Evolutionary conservation across 768 basidiomycete genomes (phyloP).

Genomic region (Tricholoma matsutake): DNA sequence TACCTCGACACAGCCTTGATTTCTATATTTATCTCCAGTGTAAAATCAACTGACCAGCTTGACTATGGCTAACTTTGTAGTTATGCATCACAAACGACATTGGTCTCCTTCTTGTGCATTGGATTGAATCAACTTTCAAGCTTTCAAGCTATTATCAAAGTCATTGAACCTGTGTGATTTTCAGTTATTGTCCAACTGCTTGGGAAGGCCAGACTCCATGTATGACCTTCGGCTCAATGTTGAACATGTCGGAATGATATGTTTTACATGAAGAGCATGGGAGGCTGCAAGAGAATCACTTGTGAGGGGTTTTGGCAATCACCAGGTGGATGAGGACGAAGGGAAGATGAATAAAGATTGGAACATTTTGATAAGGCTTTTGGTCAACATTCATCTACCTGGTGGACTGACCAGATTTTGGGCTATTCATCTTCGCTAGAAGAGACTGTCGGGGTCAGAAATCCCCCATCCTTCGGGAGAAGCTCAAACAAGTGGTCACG

Average conservation of each 20-base stretch:
- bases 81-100: no score
- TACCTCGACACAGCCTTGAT: no score
- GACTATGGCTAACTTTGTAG: no score
- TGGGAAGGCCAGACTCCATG: constrained; percentile 47
- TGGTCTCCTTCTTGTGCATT: no score
- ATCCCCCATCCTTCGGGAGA: constrained; percentile 49
- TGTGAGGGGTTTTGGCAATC: constrained; percentile 39
- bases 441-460: constrained; percentile 51
- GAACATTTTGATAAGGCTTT: constrained; percentile 22
- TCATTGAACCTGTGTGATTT: no score
- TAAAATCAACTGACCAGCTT: no score
- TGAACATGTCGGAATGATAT: constrained; percentile 34
- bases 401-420: constrained; percentile 65
- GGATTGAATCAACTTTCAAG: no score
- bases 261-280: constrained; percentile 31
- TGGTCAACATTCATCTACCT: constrained; percentile 51
- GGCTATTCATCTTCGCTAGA: constrained; percentile 60
- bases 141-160: no score
- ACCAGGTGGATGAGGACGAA: constrained; percentile 36
- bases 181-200: no score
- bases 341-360: constrained; percentile 37
- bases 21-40: no score
- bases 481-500: constrained; percentile 48
- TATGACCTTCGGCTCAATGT: constrained; percentile 39
- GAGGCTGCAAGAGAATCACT: constrained; percentile 38